These are phyloP conservation scores for Lactarius pseudohatsudake DNA, from an alignment of 768 basidiomycete species.

Conservation along the genomic window DNA sequence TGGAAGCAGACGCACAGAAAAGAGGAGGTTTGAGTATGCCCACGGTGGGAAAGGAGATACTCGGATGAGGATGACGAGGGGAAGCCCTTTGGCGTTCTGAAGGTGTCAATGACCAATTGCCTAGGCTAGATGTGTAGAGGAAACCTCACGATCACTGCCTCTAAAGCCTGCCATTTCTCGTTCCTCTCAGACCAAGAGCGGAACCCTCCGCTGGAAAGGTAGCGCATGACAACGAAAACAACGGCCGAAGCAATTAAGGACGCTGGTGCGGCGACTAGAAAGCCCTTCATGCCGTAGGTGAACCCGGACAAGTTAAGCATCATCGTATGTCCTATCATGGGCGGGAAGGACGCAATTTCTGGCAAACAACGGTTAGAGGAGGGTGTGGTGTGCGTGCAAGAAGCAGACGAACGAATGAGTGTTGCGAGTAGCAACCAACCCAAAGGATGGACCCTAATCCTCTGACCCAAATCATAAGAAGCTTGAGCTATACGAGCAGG, in stretches of 20 bases:
- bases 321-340: slow-evolving; percentile 67
- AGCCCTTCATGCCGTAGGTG: slow-evolving; percentile 79
- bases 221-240: slow-evolving; percentile 60
- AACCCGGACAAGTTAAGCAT: slow-evolving; percentile 71
- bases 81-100: slow-evolving; percentile 71
- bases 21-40: slow-evolving; percentile 82
- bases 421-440: slow-evolving; percentile 60
- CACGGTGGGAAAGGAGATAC: slow-evolving; percentile 83
- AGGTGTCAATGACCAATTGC: slow-evolving; percentile 2
- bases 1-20: slow-evolving; percentile 54
- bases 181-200: slow-evolving; percentile 60
- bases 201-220: slow-evolving; percentile 55
- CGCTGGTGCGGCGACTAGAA: slow-evolving; percentile 58
- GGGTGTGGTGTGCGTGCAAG: neutral
- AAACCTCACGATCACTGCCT: slow-evolving; percentile 66
- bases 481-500: slow-evolving; percentile 68
- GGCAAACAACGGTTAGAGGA: slow-evolving; percentile 3
- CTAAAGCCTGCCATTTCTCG: slow-evolving; percentile 75
- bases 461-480: slow-evolving; percentile 65
- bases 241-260: slow-evolving; percentile 65
- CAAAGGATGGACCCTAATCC: slow-evolving; percentile 54
- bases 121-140: slow-evolving; percentile 5
- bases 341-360: slow-evolving; percentile 58
- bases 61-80: slow-evolving; percentile 79
- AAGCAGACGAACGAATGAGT: slow-evolving; percentile 49